phyloP scores from a whole-genome alignment of 2,329 filamentous ascomycete species.

The Penicillium sp. region DNA sequence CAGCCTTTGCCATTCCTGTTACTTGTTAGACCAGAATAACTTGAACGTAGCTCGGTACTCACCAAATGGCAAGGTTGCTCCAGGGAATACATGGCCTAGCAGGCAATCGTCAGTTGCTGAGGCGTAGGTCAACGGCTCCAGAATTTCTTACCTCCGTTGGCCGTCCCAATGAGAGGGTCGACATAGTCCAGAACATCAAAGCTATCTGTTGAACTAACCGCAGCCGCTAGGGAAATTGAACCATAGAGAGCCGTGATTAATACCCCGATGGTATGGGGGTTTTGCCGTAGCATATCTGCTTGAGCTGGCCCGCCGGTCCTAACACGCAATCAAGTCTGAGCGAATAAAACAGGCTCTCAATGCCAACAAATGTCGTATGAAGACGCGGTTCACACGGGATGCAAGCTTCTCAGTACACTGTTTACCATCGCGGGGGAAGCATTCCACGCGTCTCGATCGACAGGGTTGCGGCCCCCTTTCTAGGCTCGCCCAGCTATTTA shows the following conservation, averaged over 20 bases:
- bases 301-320: background rate
- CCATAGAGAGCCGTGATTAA: constrained; percentile 21
- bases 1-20: constrained; percentile 61
- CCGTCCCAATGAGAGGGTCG: constrained; percentile 62
- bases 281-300: constrained; percentile 19
- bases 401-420: constrained; percentile 20
- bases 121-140: background rate
- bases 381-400: constrained; percentile 2
- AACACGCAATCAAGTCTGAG: background rate
- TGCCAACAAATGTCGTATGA: background rate
- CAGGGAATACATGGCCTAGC: constrained; percentile 62
- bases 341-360: background rate
- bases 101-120: background rate
- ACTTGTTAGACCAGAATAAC: background rate
- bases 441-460: constrained; percentile 28
- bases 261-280: background rate
- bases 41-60: constrained; percentile 19
- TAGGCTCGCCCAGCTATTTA: constrained; percentile 4
- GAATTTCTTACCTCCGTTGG: constrained; percentile 50
- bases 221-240: constrained; percentile 15
- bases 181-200: constrained; percentile 51
- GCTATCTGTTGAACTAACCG: constrained; percentile 2
- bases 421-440: constrained; percentile 26
- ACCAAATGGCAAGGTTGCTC: constrained; percentile 61
- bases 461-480: constrained; percentile 17